phyloP scores from a whole-genome alignment of 306 rosid species.

The Vicia villosa region DNA sequence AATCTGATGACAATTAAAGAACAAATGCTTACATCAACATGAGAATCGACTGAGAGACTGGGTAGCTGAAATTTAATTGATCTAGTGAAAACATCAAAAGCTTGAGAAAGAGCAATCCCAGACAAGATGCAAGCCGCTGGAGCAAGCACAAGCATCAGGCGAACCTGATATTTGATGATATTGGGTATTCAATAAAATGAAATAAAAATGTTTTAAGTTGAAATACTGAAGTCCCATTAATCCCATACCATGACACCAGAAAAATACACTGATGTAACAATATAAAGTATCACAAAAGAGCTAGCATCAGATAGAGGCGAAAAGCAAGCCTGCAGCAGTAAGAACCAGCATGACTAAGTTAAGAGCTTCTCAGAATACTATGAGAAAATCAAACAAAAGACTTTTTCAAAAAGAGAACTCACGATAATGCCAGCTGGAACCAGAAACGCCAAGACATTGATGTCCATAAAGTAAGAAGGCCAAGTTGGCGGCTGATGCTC shows the following conservation, averaged over 20 bases:
- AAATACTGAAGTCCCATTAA: conserved; percentile 27
- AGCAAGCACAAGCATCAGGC: conserved; percentile 97
- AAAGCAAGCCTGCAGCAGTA: conserved; percentile 84
- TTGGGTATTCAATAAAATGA: conserved; percentile 29
- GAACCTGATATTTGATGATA: conserved; percentile 67
- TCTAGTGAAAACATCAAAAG: conserved; percentile 90
- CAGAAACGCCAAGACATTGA: conserved; percentile 95
- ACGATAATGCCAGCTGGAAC: conserved; percentile 99
- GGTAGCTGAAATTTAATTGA: conserved; percentile 95
- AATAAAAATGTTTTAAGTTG: conserved; percentile 10
- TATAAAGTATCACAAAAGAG: conserved; percentile 86
- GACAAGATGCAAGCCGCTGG: conserved; percentile 99
- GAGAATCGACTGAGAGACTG: conserved; percentile 44
- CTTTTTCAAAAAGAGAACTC: conserved; percentile 37
- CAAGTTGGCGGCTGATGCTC: conserved; percentile 99
- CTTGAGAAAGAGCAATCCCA: conserved; percentile 97
- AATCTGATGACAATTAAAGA: conserved; percentile 17
- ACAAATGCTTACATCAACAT: conserved; percentile 54
- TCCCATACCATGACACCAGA: conserved; percentile 98
- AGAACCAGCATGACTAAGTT: conserved; percentile 35
- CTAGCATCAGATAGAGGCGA: conserved; percentile 94
- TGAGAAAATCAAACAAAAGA: conserved; percentile 7
- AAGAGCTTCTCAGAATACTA: conserved; percentile 1
- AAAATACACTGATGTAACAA: conserved; percentile 86
- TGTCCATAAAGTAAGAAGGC: conserved; percentile 99